These are phyloP conservation scores for Sclerotinia subarctica DNA, from an alignment of 2,329 filamentous ascomycete species.

Conservation along the genomic window DNA sequence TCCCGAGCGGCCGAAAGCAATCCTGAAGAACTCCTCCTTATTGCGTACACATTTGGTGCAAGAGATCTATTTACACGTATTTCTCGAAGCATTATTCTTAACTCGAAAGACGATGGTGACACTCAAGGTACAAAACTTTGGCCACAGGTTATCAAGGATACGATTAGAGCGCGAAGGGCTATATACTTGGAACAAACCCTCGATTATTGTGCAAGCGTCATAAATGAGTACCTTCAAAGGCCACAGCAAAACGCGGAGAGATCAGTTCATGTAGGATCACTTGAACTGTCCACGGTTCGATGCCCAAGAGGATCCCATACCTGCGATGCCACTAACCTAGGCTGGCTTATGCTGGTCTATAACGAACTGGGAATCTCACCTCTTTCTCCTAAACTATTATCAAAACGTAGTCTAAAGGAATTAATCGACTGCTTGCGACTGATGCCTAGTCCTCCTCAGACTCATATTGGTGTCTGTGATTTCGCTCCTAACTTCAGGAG, in stretches of 20 bases:
- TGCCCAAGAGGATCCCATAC: slow-evolving; percentile 50
- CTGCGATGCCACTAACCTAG: slow-evolving; percentile 53
- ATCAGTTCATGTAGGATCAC: slow-evolving; percentile 27
- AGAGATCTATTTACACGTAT: slow-evolving; percentile 49
- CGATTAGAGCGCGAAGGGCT: slow-evolving; percentile 47
- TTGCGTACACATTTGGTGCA: slow-evolving; percentile 52
- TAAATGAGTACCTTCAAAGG: slow-evolving; percentile 47
- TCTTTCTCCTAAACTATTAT: slow-evolving; percentile 37
- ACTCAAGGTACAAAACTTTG: slow-evolving; percentile 44
- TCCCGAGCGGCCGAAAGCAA: slow-evolving; percentile 47
- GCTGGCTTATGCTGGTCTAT: slow-evolving; percentile 53
- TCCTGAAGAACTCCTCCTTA: slow-evolving; percentile 49
- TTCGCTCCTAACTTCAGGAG: slow-evolving; percentile 47
- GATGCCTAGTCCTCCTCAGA: slow-evolving; percentile 46
- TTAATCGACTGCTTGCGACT: slow-evolving; percentile 45
- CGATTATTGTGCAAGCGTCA: slow-evolving; percentile 44
- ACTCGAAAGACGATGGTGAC: slow-evolving; percentile 44
- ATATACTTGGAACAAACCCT: slow-evolving; percentile 52
- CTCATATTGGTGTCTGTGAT: slow-evolving; percentile 48
- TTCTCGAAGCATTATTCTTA: slow-evolving; percentile 50
- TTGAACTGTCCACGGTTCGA: slow-evolving; percentile 42
- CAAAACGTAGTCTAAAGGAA: slow-evolving; percentile 45
- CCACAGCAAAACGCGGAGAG: slow-evolving; percentile 25
- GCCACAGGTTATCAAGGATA: slow-evolving; percentile 48
- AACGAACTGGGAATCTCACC: slow-evolving; percentile 47